A percentile compares a stretch with the other conserved stretches of the same genome.
Evolutionary conservation across 2,329 filamentous ascomycete species (phyloP).

Genomic region (Fusarium nanum): DNA sequence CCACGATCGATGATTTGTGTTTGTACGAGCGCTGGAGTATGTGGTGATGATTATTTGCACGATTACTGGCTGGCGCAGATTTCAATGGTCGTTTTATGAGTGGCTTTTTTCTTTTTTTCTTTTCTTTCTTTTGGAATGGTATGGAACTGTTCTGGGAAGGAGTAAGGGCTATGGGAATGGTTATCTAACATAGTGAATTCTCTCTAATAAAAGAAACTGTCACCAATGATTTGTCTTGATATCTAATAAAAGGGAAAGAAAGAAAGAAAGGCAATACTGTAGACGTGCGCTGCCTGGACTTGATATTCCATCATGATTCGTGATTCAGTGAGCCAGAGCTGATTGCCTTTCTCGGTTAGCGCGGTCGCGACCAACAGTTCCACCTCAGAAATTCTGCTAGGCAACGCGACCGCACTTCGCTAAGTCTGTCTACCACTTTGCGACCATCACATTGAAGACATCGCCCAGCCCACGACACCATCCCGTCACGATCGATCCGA

Average conservation of each 20-base stretch:
- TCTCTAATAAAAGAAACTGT: background rate
- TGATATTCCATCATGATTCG: background rate
- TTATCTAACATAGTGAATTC: background rate
- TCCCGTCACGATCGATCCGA: conserved; percentile 37
- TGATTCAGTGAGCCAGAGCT: conserved; percentile 44
- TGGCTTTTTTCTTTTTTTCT: background rate
- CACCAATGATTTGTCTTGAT: background rate
- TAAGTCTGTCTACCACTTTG: conserved; percentile 40
- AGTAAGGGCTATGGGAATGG: conserved; percentile 3
- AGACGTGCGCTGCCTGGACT: background rate
- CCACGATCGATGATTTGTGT: conserved; percentile 10
- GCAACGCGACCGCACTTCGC: conserved; percentile 47
- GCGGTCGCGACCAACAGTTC: conserved; percentile 43
- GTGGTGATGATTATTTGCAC: conserved; percentile 44
- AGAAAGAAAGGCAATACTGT: background rate
- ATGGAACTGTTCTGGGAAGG: conserved; percentile 5
- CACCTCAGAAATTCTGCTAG: conserved; percentile 50
- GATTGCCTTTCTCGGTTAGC: conserved; percentile 54
- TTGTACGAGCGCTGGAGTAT: conserved; percentile 37
- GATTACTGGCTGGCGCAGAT: conserved; percentile 51
- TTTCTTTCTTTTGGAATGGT: background rate
- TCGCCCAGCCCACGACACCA: conserved; percentile 26
- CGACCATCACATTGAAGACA: conserved; percentile 41
- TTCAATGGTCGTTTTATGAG: conserved; percentile 19
- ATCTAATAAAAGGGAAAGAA: background rate